phyloP scores from a whole-genome alignment of 2,329 filamentous ascomycete genomes.

The Talaromyces albobiverticillius region DNA sequence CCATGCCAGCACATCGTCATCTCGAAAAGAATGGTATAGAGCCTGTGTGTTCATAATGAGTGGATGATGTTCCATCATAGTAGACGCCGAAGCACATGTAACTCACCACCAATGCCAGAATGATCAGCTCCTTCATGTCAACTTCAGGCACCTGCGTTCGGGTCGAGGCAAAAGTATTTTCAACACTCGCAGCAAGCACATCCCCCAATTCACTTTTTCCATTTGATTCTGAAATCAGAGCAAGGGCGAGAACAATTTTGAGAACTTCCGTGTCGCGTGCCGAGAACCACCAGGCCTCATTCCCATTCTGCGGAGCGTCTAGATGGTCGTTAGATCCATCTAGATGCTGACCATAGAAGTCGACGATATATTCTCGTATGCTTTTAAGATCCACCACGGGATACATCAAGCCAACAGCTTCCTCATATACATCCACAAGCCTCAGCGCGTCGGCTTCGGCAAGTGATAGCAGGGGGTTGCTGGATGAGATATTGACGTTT shows the following conservation, averaged over 20 bases:
- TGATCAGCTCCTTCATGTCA: conserved; percentile 38
- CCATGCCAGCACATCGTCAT: conserved; percentile 64
- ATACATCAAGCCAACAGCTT: conserved; percentile 16
- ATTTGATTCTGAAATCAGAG: conserved; percentile 69
- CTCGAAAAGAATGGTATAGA: conserved; percentile 41
- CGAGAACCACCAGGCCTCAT: conserved; percentile 38
- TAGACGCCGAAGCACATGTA: too few relatives aligned
- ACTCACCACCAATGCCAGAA: conserved; percentile 17
- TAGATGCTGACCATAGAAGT: conserved; percentile 8
- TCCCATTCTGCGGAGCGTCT: conserved; percentile 12
- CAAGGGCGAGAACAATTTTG: conserved; percentile 77
- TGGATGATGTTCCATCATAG: conserved; percentile 15
- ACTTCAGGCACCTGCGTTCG: conserved; percentile 32
- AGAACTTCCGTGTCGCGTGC: conserved; percentile 61
- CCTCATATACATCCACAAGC: conserved; percentile 14
- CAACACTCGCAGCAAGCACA: conserved; percentile 33
- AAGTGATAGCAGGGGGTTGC: conserved; percentile 12
- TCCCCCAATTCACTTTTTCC: conserved; percentile 64
- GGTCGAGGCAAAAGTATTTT: conserved; percentile 31
- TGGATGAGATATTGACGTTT: background rate
- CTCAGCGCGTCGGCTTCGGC: conserved; percentile 7
- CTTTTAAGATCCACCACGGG: conserved; percentile 15
- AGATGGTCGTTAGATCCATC: background rate
- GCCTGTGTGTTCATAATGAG: conserved; percentile 22
- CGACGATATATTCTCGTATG: conserved; percentile 10